Percentiles rank a stretch among this genome's conserved stretches.
phyloP scores from a whole-genome alignment of 2,329 filamentous ascomycete genomes.

The Xylariaceae sp. region DNA sequence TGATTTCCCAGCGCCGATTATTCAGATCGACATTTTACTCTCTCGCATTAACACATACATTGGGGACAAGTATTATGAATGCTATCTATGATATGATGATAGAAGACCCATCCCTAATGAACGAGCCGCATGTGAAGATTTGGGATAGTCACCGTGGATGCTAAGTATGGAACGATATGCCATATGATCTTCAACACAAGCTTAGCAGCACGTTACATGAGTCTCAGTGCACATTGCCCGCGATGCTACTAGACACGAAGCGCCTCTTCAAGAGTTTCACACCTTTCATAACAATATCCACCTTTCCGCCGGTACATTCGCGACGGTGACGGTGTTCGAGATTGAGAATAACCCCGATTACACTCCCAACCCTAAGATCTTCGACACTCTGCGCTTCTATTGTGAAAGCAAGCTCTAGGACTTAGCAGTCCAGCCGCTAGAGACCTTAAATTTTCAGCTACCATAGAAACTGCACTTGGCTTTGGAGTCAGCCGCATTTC shows the following conservation, averaged over 20 bases:
- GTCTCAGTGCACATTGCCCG: constrained; percentile 1
- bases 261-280: constrained; percentile 8
- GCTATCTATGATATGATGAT: constrained; percentile 20
- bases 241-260: constrained; percentile 1
- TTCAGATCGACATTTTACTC: constrained; percentile 16
- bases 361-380: constrained; percentile 39
- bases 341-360: constrained; percentile 40
- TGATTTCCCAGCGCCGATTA: constrained; percentile 2
- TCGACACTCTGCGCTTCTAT: constrained; percentile 44
- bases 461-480: constrained; percentile 37
- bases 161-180: constrained; percentile 13
- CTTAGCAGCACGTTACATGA: constrained; percentile 11
- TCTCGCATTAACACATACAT: constrained; percentile 25
- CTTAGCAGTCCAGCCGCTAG: not conserved
- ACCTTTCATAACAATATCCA: not conserved
- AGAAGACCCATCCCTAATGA: not conserved
- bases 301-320: constrained; percentile 20
- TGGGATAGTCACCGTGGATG: constrained; percentile 6
- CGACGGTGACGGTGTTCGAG: constrained; percentile 21
- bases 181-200: constrained; percentile 15
- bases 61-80: constrained; percentile 12
- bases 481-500: constrained; percentile 47
- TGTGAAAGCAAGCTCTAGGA: constrained; percentile 31
- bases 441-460: constrained; percentile 30
- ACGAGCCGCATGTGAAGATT: constrained; percentile 16